Evolutionary conservation across 1,139 yeast species (phyloP), one percentile per base, ranked within the genome.

Genomic region (Taiozyma onychis): DNA sequence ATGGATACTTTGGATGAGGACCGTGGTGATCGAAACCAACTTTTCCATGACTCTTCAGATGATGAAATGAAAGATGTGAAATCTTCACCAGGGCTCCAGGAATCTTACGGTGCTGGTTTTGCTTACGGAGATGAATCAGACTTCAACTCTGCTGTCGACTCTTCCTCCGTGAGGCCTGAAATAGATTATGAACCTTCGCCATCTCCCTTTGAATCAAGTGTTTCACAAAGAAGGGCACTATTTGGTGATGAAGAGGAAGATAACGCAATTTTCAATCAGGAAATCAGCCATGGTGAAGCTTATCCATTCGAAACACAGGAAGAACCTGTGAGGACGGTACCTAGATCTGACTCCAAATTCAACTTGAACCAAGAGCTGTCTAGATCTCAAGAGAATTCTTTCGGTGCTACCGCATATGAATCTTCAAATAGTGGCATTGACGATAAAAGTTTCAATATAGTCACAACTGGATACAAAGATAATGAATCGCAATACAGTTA

Each of bases 41-140:
- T 57, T 16, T 58, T 57, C 47, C 50, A 56, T 11, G 62, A 57
- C 34, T 54, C 59, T 3, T 54, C 58, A 2, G 57, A 56, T 41
- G 59, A 54, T 5, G 50, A 41, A 7, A 2, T 16, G 14, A 41
- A 39, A 16, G 16, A 21, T 18, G 43, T 9, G 22, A 37, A 14
- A 1, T 16, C 7, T 8, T 3, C 28, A 24, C 18, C 6, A 4
- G 22, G 43, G 16, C 24, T 39, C 14, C 43, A 39, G 22, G 30
- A 16, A 6, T 22, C 41, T 4, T 37, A 37, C n/a, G 41, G 41
- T 5, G 14, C 11, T 4, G 6, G 14, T 37, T 21, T 18, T 7
- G 13, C 41, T 3, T 37, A 4, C 18, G 6, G 8, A 6, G 18
- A 32, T 32, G 18, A n/a, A 10, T 21, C 41, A 1, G 24, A 22